Evolutionary conservation across 164 flowering plant genomes (phyloP), one percentile per base, ranked within the genome.

Genomic region (Stephania japonica): DNA sequence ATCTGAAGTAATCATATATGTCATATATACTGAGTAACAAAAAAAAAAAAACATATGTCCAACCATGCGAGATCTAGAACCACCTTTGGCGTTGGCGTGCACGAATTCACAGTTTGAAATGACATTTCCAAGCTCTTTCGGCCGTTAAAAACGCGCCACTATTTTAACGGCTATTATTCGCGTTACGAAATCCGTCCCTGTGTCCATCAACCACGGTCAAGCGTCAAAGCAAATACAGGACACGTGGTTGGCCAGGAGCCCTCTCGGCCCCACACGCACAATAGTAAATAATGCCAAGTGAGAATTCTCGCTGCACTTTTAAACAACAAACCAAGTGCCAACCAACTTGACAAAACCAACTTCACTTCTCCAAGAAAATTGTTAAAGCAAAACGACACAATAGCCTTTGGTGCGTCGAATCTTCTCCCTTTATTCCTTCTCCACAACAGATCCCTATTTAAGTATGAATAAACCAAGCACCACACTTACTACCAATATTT

Each of bases 341-440:
- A 32, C 38, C 38, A 32, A 32, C 18, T 53, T 16, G 5, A 70
- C 69, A 78, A 66, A 66, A 64, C 74, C 42, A 68, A 42, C 7
- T 24, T 11, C 42, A 73, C 73, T 25, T 72, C 79, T 65, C 78
- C 75, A 78, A 76, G 78, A 50, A 75, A 69, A 0, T 26, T 75
- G 71, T 68, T 18, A 25, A 66, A 77, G 64, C 67, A 41, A 50
- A 72, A 71, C 72, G 78, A 77, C 83, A 78, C 65, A 8, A 27
- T 4, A 8, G 68, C 41, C 38, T 78, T 72, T 75, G 82, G 83
- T 86, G 77, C 86, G 56, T 14, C 78, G 88, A 83, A 85, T 85
- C 83, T 86, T 85, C 87, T 41, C 11, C 70, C 38, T 2, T 2
- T 70, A 11, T 47, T 42, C 7, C 27, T 4, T 47, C 19, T 62